Conservation (phyloP, 768 basidiomycete species). For the Jaapia argillacea region DNA sequence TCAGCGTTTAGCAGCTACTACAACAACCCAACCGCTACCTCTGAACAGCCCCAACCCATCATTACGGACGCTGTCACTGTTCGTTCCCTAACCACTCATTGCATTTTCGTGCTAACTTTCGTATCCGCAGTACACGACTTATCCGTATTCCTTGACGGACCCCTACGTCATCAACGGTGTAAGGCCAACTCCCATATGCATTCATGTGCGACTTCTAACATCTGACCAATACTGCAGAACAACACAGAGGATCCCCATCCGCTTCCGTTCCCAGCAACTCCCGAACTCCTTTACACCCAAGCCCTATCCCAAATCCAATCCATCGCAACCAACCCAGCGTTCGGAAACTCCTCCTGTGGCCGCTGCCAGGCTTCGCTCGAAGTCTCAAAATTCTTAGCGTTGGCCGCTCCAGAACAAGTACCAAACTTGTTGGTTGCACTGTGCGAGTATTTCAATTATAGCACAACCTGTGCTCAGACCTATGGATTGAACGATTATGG, state of each 20-base stretch:
- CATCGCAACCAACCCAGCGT: conserved; percentile 35
- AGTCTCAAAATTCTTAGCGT: conserved; percentile 53
- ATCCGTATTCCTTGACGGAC: conserved; percentile 52
- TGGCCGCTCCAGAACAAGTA: conserved; percentile 53
- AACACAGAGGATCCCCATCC: conserved; percentile 56
- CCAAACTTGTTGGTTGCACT: conserved; percentile 44
- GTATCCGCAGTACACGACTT: conserved; percentile 37
- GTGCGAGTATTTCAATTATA: conserved; percentile 51
- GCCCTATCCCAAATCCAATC: conserved; percentile 51
- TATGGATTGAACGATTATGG: conserved; percentile 42
- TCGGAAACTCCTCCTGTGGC: conserved; percentile 45
- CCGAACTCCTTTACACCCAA: conserved; percentile 33
- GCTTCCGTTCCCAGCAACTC: conserved; percentile 45
- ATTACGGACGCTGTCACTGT: conserved; percentile 66
- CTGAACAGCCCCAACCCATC: conserved; percentile 64
- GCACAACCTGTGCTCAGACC: conserved; percentile 31
- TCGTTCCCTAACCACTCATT: background rate
- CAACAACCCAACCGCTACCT: conserved; percentile 64
- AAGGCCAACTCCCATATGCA: no score
- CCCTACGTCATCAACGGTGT: conserved; percentile 48
- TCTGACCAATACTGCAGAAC: conserved; percentile 20
- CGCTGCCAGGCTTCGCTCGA: conserved; percentile 52
- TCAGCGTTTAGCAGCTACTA: conserved; percentile 53
- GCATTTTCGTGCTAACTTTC: background rate
- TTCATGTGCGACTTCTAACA: background rate